Evolutionary conservation across 495 filamentous ascomycete species (phyloP).

Genomic region (Annulohypoxylon stygium): DNA sequence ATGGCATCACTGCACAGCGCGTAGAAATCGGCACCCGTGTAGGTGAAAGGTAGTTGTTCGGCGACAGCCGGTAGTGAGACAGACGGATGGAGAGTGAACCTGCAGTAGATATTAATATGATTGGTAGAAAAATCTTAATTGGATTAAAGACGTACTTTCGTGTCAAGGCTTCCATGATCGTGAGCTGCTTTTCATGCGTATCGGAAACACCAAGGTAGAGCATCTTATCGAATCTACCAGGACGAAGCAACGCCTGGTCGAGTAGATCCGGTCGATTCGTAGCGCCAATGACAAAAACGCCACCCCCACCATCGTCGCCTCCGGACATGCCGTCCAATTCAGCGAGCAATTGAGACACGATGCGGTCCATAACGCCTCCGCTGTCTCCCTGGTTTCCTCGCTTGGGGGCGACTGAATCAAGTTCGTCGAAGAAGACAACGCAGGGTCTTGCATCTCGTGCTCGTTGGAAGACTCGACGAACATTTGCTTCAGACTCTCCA

Average conservation of each 20-base stretch:
- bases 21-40: conserved; percentile 97
- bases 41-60: conserved; percentile 88
- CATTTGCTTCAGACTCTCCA: conserved; percentile 97
- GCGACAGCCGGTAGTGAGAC: conserved; percentile 82
- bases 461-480: conserved; percentile 93
- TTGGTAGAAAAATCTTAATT: background rate
- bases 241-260: conserved; percentile 89
- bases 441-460: conserved; percentile 96
- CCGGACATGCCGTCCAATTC: conserved; percentile 98
- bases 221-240: conserved; percentile 99
- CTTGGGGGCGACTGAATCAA: conserved; percentile 98
- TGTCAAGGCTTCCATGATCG: conserved; percentile 92
- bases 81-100: conserved; percentile 82
- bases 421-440: conserved; percentile 98
- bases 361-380: conserved; percentile 98
- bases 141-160: conserved; percentile 74
- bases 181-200: conserved; percentile 96
- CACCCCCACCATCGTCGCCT: conserved; percentile 82
- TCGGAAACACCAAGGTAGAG: conserved; percentile 95
- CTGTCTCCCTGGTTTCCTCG: conserved; percentile 97
- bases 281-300: conserved; percentile 97
- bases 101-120: conserved; percentile 50
- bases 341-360: conserved; percentile 93
- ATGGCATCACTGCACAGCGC: conserved; percentile 97
- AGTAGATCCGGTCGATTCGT: conserved; percentile 96